These are phyloP conservation scores for Kandelia obovata DNA, from an alignment of 345 rosid genomes.

Conservation along the genomic window DNA sequence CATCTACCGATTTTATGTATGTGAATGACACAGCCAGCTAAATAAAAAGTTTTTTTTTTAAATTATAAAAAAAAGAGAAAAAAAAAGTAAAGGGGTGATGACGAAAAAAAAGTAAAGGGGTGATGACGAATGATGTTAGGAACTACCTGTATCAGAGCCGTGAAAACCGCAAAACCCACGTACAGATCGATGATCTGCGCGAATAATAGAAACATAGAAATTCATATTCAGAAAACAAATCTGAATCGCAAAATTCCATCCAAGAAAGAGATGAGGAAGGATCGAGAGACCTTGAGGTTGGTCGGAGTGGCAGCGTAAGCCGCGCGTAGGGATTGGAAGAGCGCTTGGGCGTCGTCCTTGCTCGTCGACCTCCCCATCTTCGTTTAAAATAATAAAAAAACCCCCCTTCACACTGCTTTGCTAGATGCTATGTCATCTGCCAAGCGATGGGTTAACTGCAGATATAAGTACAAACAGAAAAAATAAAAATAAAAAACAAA, in stretches of 20 bases:
- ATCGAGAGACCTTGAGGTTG: constrained; percentile 51
- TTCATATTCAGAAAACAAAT: not conserved
- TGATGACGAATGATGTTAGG: not conserved
- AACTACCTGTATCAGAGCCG: constrained; percentile 82
- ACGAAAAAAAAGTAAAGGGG: not conserved
- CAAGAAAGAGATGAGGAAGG: not conserved
- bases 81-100: not conserved
- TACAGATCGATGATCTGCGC: constrained; percentile 85
- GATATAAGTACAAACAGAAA: too few species aligned
- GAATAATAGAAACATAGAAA: not conserved
- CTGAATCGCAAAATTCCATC: not conserved
- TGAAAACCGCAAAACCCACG: constrained; percentile 69
- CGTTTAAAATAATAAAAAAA: too few species aligned
- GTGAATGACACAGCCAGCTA: too few species aligned
- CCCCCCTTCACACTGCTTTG: too few species aligned
- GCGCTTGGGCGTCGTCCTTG: constrained; percentile 72
- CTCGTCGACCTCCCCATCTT: constrained; percentile 60
- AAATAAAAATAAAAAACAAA: too few species aligned
- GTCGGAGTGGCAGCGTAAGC: constrained; percentile 74
- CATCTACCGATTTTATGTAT: not conserved
- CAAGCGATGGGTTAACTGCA: too few species aligned
- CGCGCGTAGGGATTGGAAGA: constrained; percentile 64
- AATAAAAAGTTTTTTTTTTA: too few species aligned
- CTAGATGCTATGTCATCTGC: too few species aligned
- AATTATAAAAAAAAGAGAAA: not conserved